Evolutionary conservation across 2,329 filamentous ascomycete genomes (phyloP), one percentile per base, ranked within the genome.

Genomic region (Fonsecaea multimorphosa): DNA sequence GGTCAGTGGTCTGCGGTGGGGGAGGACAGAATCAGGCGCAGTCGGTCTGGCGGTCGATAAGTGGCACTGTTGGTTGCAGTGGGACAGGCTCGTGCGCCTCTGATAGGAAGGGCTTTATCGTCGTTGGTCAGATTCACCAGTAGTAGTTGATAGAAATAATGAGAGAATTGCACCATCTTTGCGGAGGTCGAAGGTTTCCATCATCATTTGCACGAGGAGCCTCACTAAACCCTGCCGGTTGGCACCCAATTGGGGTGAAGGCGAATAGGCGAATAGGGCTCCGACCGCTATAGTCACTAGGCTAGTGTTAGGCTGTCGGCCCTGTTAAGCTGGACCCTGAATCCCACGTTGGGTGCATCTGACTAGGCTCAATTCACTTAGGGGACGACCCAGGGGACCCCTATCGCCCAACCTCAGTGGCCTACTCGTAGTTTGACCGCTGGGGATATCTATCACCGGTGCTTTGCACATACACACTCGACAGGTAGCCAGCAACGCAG

Each of bases 11-110:
- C 29, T 34, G 16, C 31, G 11, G 51, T 54, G 27, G 24, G 51
- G 51, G 31, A 54, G 51, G 27, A 54, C 51, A 54, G 51, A 54
- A 34, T 54, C 51, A 54, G 24, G 51, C 51, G 51, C 51, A 31
- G 51, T 29, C 19, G 40, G 56, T 58, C 34, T 56, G 54, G 16
- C 54, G 40, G 14, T 46, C 32, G 29, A 60, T 60, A 60, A 46
- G 58, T 60, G 58, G 58, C 58, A 31, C 12, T 46, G 19, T 27
- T 49, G 46, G 44, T n/a, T 9, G 22, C 40, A 31, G 34, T 31
- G 27, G 29, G 24, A 38, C n/a, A n/a, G 14, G 36, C 36, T 29
- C 16, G 56, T 32, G 40, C 36, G 40, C 22, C 29, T 7, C 44
- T 58, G 56, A 58, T 49, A 58, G 56, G 56, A 34, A 49, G 56